Conservation (phyloP, 305 asterid species). For the Rubia balearica region DNA sequence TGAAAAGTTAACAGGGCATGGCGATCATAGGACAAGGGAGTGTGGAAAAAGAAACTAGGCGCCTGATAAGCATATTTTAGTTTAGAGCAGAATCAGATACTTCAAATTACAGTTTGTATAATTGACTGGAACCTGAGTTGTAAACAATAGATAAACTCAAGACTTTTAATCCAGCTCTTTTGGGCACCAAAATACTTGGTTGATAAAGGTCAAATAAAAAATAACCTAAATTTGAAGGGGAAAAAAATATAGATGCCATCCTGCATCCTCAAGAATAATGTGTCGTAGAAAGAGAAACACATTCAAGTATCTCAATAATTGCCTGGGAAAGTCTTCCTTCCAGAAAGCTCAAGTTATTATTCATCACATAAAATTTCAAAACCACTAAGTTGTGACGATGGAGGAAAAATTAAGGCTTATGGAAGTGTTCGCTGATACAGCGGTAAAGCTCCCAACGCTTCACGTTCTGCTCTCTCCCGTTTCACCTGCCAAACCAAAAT, state of each 20-base stretch:
- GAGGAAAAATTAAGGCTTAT: conserved; percentile 8
- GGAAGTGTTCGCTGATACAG: conserved; percentile 28
- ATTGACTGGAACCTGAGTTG: no score
- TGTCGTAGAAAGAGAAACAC: conserved; percentile 3
- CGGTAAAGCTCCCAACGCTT: conserved; percentile 32
- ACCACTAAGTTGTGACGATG: neutral
- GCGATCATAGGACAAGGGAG: no score
- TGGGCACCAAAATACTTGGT: neutral
- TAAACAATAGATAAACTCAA: no score
- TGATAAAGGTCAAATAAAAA: neutral
- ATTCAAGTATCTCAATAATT: neutral
- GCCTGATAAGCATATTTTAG: no score
- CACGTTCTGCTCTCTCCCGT: conserved; percentile 26
- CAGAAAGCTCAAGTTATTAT: conserved; percentile 6
- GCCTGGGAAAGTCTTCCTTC: neutral
- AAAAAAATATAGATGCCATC: neutral
- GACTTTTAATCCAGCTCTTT: neutral
- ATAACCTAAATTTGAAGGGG: neutral
- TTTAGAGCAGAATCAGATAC: no score
- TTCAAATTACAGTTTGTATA: no score
- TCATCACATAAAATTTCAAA: neutral
- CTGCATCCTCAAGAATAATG: neutral
- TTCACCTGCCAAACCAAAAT: conserved; percentile 17
- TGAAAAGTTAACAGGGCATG: no score
- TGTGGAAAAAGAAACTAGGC: no score